Base-by-base conservation (phyloP, 2,329 filamentous ascomycete species). In the Beauveria australis region DNA sequence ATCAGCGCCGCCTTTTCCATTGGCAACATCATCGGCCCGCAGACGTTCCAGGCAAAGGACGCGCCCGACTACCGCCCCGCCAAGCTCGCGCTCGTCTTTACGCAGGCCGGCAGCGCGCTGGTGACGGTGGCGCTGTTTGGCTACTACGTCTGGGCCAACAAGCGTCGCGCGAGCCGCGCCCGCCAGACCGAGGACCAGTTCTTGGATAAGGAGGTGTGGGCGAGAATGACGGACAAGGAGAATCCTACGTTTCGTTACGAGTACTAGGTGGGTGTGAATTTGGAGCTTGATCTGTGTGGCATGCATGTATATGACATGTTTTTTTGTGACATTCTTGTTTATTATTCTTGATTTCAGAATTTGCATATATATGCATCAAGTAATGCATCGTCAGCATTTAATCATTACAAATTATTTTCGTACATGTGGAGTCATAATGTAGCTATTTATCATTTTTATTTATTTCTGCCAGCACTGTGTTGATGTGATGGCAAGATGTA, bases 191-290 rank as follows among this genome's bases (percentile, higher is more conserved):
- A 81, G 64, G 77, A 77, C n/a, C 66, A 67, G 3, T 77, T 71
- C 64, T 67, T 77, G 72, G 67, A 70, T 16, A 74, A 72, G 3
- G 74, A 79, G 61, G 71, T 72, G 5, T 84, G 74, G 77, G 71
- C 71, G 33, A 75, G 77, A 22, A 69, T 81, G 73, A 86, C 82
- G 9, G 83, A 86, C 62, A 76, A 70, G 66, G 78, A 86, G 71
- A 85, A 86, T 65, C 77, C 75, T 65, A 76, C 74, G 18, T 85
- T 86, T 67, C 76, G 80, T 52, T 85, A 86, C 66, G 72, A 72
- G 2, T 78, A 78, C 52, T 78, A 70, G 24, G 12, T 30, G 24
- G 37, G 16, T 12, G 14, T 30, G 47, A 12, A 19, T 12, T 22
- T 12, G 26, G 56, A 18, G 33, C 18, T 49, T n/a, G 19, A 28